Conservation (phyloP, 148 eudicot genomes). For the Rhododendron williamsianum region DNA sequence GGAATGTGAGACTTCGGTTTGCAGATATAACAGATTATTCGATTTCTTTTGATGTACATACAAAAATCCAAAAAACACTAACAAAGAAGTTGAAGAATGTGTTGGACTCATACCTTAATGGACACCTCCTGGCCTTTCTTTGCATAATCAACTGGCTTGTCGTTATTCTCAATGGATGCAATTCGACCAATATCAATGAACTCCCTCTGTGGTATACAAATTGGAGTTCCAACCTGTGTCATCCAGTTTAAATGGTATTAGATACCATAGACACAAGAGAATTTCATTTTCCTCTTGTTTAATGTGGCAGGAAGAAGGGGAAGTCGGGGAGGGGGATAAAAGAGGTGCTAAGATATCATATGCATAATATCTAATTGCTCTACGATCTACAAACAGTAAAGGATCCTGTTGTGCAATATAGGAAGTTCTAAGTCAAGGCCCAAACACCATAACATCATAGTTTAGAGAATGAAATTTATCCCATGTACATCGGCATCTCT, state of each 20-base stretch:
- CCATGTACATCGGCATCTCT: background rate
- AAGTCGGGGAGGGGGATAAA: background rate
- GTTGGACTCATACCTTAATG: constrained; percentile 55
- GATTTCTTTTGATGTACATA: too few species aligned
- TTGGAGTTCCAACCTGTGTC: constrained; percentile 81
- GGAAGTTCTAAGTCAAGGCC: background rate
- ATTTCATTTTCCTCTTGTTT: background rate
- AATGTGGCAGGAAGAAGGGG: too few species aligned
- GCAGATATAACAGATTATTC: background rate
- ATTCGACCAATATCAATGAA: constrained; percentile 77
- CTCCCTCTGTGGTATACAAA: constrained; percentile 70
- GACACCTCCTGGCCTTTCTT: constrained; percentile 80
- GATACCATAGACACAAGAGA: background rate
- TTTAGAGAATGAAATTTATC: background rate
- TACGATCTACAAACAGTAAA: background rate
- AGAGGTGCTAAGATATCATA: background rate
- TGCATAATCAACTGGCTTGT: constrained; percentile 54
- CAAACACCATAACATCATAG: background rate
- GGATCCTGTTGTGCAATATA: background rate
- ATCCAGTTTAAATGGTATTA: constrained; percentile 8
- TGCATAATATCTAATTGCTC: background rate
- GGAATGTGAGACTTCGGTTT: background rate
- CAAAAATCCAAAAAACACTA: background rate
- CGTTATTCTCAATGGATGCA: constrained; percentile 69
- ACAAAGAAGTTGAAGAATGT: background rate